Percentiles rank a stretch among this genome's conserved stretches.
Evolutionary conservation across 2,329 filamentous ascomycete species (phyloP).

Genomic region (Xylariomycetidae sp.): DNA sequence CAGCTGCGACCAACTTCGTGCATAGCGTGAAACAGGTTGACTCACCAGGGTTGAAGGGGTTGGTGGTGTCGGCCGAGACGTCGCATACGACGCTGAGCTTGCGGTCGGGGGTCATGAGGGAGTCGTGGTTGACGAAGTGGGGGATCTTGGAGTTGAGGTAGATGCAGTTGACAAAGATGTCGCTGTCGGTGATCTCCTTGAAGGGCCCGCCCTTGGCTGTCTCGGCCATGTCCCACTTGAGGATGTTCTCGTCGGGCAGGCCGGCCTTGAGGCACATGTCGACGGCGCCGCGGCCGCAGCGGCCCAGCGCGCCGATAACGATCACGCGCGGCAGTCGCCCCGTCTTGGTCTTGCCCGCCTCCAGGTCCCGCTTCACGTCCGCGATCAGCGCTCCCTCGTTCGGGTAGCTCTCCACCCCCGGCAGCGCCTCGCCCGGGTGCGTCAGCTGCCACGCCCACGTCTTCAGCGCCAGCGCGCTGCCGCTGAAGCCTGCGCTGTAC

Average conservation of each 20-base stretch:
- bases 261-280: slow-evolving; percentile 73
- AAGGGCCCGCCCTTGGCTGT: slow-evolving; percentile 73
- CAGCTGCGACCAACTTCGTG: slow-evolving; percentile 3
- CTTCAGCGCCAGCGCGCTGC: slow-evolving; percentile 67
- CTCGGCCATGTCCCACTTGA: slow-evolving; percentile 70
- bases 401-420: slow-evolving; percentile 60
- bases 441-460: slow-evolving; percentile 79
- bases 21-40: slow-evolving; percentile 6
- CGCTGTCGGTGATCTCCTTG: slow-evolving; percentile 66
- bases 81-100: slow-evolving; percentile 77
- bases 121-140: slow-evolving; percentile 70
- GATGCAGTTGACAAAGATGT: slow-evolving; percentile 74
- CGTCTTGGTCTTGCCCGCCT: slow-evolving; percentile 56
- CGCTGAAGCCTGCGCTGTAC: slow-evolving; percentile 71
- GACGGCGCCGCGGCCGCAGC: slow-evolving; percentile 80
- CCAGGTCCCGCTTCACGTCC: slow-evolving; percentile 67
- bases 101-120: slow-evolving; percentile 60
- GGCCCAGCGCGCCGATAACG: slow-evolving; percentile 77
- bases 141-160: slow-evolving; percentile 54
- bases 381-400: slow-evolving; percentile 69
- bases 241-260: slow-evolving; percentile 61
- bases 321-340: slow-evolving; percentile 68
- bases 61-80: slow-evolving; percentile 69
- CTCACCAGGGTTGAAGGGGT: slow-evolving; percentile 52
- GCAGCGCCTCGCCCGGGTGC: slow-evolving; percentile 58